Evolutionary conservation across 768 basidiomycete species (phyloP).

Genomic region (Chiua virens): DNA sequence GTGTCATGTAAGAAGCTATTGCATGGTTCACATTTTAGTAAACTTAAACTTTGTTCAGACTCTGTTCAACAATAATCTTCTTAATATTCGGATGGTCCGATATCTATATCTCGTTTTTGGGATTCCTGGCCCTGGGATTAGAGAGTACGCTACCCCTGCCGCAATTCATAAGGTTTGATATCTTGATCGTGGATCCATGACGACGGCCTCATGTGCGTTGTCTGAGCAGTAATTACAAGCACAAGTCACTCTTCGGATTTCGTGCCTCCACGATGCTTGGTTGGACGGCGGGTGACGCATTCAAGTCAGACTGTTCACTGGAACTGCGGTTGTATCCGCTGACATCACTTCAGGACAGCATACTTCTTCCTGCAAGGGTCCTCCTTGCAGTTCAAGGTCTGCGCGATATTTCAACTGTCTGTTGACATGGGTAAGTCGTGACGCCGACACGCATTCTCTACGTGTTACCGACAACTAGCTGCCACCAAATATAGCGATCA

Average conservation of each 20-base stretch:
- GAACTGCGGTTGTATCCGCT: constrained; percentile 9
- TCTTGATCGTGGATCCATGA: constrained; percentile 3
- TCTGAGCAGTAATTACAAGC: constrained; percentile 66
- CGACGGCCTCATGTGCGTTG: constrained; percentile 17
- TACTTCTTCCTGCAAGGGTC: constrained; percentile 78
- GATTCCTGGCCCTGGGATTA: constrained; percentile 76
- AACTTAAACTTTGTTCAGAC: constrained; percentile 29
- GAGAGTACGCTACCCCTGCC: constrained; percentile 88
- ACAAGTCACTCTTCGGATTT: constrained; percentile 81
- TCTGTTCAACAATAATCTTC: constrained; percentile 71
- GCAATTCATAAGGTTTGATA: constrained; percentile 68
- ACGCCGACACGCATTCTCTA: constrained; percentile 2
- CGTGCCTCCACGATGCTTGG: constrained; percentile 79
- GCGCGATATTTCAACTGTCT: constrained; percentile 81
- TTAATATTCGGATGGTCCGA: constrained; percentile 69
- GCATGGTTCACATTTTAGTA: constrained; percentile 4
- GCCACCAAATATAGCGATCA: constrained; percentile 53
- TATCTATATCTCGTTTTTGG: constrained; percentile 60
- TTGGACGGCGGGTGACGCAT: constrained; percentile 81
- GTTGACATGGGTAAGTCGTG: constrained; percentile 65
- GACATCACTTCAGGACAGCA: constrained; percentile 49
- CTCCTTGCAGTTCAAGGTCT: constrained; percentile 79
- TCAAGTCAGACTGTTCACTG: constrained; percentile 57
- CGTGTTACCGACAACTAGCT: constrained; percentile 7
- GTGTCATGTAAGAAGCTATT: constrained; percentile 56